These are phyloP conservation scores for Vitis vinifera DNA, from an alignment of 164 flowering plant genomes.

Conservation along the genomic window DNA sequence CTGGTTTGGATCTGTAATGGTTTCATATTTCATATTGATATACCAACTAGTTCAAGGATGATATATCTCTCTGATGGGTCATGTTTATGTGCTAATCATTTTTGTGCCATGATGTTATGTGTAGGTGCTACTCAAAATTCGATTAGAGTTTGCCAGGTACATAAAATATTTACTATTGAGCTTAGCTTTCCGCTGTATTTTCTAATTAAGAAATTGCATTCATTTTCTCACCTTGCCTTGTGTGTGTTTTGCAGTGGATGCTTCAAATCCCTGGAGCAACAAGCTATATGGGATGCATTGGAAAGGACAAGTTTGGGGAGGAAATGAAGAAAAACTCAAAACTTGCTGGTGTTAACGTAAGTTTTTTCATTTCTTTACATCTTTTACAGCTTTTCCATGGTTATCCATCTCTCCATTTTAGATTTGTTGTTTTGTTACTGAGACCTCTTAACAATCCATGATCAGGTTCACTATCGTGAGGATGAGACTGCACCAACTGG, in stretches of 20 bases:
- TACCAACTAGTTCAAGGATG: too few species aligned
- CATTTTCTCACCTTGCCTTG: not conserved
- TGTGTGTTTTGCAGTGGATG: conserved; percentile 75
- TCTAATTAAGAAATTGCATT: not conserved
- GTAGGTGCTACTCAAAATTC: conserved; percentile 97
- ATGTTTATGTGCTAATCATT: not conserved
- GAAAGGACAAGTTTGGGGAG: conserved; percentile 97
- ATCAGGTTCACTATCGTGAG: conserved; percentile 88
- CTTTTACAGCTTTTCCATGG: too few species aligned
- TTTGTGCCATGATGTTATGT: conserved; percentile 12
- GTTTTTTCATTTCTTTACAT: conserved; percentile 7
- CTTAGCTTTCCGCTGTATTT: not conserved
- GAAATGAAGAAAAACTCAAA: conserved; percentile 83
- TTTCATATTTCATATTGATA: not conserved
- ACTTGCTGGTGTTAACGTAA: conserved; percentile 85
- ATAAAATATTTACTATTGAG: not conserved
- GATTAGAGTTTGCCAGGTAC: conserved; percentile 89
- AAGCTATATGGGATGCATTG: conserved; percentile 90
- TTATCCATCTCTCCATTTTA: too few species aligned
- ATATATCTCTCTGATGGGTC: too few species aligned
- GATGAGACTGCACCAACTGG: conserved; percentile 86
- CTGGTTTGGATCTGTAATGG: not conserved
- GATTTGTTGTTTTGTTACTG: too few species aligned
- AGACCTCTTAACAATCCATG: not conserved
- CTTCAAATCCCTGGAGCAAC: conserved; percentile 95